Conservation (phyloP, 2,329 filamentous ascomycete genomes). For the Claviceps sp. region DNA sequence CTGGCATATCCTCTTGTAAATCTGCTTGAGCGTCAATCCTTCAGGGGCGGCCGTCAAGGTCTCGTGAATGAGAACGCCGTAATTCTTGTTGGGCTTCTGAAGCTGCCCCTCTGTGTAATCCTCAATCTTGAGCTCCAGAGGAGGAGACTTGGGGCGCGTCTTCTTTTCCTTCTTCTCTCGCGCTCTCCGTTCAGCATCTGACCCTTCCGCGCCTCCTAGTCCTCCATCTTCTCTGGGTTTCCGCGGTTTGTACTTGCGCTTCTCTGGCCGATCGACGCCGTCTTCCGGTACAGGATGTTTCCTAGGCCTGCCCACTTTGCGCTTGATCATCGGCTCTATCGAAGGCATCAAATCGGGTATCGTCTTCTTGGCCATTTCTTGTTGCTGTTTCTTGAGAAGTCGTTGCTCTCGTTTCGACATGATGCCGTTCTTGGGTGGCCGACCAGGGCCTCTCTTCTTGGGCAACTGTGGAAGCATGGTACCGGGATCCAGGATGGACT, state of each 20-base stretch:
- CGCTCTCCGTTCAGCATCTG: constrained; percentile 40
- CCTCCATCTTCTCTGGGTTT: constrained; percentile 44
- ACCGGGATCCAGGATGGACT: constrained; percentile 18
- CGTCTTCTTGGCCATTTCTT: constrained; percentile 36
- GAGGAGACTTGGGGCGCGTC: constrained; percentile 44
- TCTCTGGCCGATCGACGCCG: constrained; percentile 40
- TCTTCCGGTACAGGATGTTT: constrained; percentile 49
- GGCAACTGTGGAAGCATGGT: constrained; percentile 31
- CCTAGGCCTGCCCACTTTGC: constrained; percentile 51
- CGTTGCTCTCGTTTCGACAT: constrained; percentile 68
- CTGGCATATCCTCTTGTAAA: constrained; percentile 47
- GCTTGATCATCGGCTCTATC: constrained; percentile 41
- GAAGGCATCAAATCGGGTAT: constrained; percentile 30
- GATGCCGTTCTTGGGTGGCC: constrained; percentile 69
- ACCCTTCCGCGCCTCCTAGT: constrained; percentile 28
- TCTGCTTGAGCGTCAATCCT: constrained; percentile 45
- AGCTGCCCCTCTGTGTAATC: constrained; percentile 46
- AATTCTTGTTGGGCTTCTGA: constrained; percentile 49
- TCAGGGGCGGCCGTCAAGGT: constrained; percentile 39
- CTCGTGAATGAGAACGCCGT: constrained; percentile 47
- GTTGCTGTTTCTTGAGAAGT: constrained; percentile 43
- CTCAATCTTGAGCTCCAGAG: constrained; percentile 38
- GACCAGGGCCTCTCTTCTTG: constrained; percentile 63
- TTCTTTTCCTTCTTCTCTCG: constrained; percentile 50
- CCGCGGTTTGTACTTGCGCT: constrained; percentile 52